phyloP scores from a whole-genome alignment of 768 basidiomycete species.

The Boletus eberwhitei region DNA sequence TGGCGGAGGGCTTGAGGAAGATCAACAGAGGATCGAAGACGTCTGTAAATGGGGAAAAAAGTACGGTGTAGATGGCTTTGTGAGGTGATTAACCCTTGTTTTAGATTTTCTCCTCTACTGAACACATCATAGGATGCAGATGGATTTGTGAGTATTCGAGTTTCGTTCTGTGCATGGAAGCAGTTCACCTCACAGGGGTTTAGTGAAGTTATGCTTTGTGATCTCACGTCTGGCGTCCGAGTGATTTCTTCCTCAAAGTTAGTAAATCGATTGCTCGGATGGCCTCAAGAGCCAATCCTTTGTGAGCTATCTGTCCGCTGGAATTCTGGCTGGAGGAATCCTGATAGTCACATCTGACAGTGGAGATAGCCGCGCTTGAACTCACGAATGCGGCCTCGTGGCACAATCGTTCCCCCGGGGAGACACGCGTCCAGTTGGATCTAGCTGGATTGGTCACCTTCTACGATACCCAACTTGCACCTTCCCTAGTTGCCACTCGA shows the following conservation, averaged over 20 bases:
- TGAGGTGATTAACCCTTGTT: conserved; percentile 25
- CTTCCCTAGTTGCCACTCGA: conserved; percentile 15
- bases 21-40: conserved; percentile 25
- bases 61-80: conserved; percentile 34
- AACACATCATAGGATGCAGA: conserved; percentile 36
- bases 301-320: neutral
- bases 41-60: conserved; percentile 35
- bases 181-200: neutral
- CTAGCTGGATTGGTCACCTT: conserved; percentile 21
- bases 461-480: conserved; percentile 23
- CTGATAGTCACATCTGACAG: neutral
- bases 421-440: conserved; percentile 23
- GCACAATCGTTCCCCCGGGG: conserved; percentile 27
- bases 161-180: neutral
- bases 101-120: conserved; percentile 8
- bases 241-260: conserved; percentile 40
- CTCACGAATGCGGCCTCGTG: conserved; percentile 17
- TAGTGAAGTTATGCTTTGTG: conserved; percentile 47
- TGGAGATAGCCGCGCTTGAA: conserved; percentile 3
- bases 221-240: conserved; percentile 26
- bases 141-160: conserved; percentile 39
- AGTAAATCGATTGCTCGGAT: neutral
- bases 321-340: neutral
- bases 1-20: conserved; percentile 17
- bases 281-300: neutral